A percentile compares a stretch with the other conserved stretches of the same genome.
Evolutionary conservation across 805 yeast genomes (phyloP).

Genomic region (Yarrowia osloensis): DNA sequence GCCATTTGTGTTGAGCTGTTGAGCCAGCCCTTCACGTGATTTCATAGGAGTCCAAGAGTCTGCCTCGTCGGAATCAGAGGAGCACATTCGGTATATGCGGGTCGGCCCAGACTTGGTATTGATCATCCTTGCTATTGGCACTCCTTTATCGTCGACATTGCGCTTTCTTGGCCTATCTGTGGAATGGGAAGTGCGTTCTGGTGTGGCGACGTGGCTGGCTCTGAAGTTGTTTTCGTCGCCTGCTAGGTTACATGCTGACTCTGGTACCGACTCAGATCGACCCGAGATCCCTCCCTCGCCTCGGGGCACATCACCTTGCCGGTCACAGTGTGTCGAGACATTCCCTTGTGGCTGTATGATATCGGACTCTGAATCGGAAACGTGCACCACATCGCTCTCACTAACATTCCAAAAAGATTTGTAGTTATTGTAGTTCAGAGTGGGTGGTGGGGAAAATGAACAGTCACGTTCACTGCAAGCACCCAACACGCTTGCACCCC

Average conservation of each 20-base stretch:
- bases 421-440: slow-evolving; percentile 17
- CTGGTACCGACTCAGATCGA: neutral
- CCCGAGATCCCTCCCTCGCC: no score
- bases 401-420: neutral
- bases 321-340: neutral
- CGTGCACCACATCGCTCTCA: neutral
- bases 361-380: slow-evolving; percentile 8
- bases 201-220: neutral
- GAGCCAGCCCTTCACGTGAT: neutral
- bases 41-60: slow-evolving; percentile 4
- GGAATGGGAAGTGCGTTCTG: neutral
- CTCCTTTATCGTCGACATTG: neutral
- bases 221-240: no score
- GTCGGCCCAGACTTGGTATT: neutral
- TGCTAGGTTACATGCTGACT: neutral
- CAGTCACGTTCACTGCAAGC: neutral
- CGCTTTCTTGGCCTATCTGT: neutral
- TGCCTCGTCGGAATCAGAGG: neutral
- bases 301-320: no score
- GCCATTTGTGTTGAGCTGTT: neutral
- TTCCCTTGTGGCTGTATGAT: neutral
- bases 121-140: neutral
- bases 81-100: neutral
- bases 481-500: neutral
- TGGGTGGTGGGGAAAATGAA: neutral